Conservation (phyloP, 2,329 filamentous ascomycete species). For the Ophiobolus disseminans region DNA sequence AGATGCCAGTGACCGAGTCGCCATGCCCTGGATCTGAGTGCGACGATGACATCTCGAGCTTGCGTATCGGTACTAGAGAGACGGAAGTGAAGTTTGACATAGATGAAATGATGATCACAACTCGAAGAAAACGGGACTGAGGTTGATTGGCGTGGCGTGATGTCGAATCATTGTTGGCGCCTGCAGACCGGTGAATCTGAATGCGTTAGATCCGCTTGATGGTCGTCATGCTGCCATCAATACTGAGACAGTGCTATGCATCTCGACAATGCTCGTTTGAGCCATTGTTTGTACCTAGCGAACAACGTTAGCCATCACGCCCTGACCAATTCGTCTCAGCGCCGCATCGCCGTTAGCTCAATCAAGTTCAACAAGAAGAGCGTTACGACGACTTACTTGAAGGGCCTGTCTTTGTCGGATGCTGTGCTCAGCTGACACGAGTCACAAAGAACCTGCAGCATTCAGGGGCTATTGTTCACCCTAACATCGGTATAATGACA, state of each 20-base stretch:
- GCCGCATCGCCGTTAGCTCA: slow-evolving; percentile 13
- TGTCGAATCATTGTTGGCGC: neutral
- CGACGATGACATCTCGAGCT: neutral
- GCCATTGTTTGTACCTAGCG: neutral
- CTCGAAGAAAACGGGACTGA: neutral
- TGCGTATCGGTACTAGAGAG: too few species aligned
- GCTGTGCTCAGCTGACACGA: slow-evolving; percentile 44
- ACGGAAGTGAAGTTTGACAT: neutral
- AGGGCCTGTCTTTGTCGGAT: slow-evolving; percentile 26
- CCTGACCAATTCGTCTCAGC: slow-evolving; percentile 17
- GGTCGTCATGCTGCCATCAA: neutral
- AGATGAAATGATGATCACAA: neutral
- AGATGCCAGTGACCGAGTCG: slow-evolving; percentile 4
- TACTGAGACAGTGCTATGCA: neutral
- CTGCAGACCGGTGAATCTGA: neutral
- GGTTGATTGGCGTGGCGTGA: neutral
- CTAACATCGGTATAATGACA: slow-evolving; percentile 5
- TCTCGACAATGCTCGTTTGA: neutral
- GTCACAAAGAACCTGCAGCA: slow-evolving; percentile 39
- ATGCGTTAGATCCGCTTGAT: neutral
- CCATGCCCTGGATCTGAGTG: slow-evolving; percentile 1
- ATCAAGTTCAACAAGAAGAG: slow-evolving; percentile 17
- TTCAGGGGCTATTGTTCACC: slow-evolving; percentile 30
- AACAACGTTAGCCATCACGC: slow-evolving; percentile 13
- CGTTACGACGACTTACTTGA: slow-evolving; percentile 34